These are phyloP conservation scores for Lachancea lanzarotensis DNA, from an alignment of 805 yeast species.

Conservation along the genomic window DNA sequence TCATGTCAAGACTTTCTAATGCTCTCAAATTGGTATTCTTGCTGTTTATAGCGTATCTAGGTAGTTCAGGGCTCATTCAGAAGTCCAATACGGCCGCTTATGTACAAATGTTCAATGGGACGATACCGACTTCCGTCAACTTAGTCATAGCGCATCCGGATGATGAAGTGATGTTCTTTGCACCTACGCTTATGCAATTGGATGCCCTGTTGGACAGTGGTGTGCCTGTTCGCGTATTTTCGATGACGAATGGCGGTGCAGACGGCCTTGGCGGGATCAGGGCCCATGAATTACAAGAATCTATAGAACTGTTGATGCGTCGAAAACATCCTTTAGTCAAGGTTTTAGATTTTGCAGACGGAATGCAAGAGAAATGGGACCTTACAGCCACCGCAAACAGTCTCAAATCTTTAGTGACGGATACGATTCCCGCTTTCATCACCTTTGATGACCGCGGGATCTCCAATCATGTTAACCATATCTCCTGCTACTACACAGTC, in stretches of 20 bases:
- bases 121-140: slow-evolving; percentile 28
- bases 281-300: slow-evolving; percentile 44
- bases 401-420: slow-evolving; percentile 30
- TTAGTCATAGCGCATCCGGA: slow-evolving; percentile 91
- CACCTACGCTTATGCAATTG: slow-evolving; percentile 45
- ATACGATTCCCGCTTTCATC: slow-evolving; percentile 33
- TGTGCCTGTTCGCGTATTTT: slow-evolving; percentile 45
- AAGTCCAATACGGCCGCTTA: slow-evolving; percentile 4
- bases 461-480: slow-evolving; percentile 85
- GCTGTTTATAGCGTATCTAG: slow-evolving; percentile 9
- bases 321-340: slow-evolving; percentile 11
- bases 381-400: slow-evolving; percentile 34
- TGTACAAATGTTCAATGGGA: background rate
- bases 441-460: slow-evolving; percentile 83
- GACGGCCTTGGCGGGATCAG: slow-evolving; percentile 67
- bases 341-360: slow-evolving; percentile 51
- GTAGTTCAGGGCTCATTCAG: slow-evolving; percentile 3
- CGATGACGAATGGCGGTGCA: slow-evolving; percentile 73
- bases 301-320: slow-evolving; percentile 19
- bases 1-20: slow-evolving; percentile 7
- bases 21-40: slow-evolving; percentile 10
- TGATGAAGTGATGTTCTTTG: slow-evolving; percentile 96
- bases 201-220: slow-evolving; percentile 12
- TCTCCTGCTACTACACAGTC: slow-evolving; percentile 50
- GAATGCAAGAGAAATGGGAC: slow-evolving; percentile 66